These are phyloP conservation scores for Tritrichomonas foetus DNA, from an alignment of 208 protist species.

Conservation along the genomic window DNA sequence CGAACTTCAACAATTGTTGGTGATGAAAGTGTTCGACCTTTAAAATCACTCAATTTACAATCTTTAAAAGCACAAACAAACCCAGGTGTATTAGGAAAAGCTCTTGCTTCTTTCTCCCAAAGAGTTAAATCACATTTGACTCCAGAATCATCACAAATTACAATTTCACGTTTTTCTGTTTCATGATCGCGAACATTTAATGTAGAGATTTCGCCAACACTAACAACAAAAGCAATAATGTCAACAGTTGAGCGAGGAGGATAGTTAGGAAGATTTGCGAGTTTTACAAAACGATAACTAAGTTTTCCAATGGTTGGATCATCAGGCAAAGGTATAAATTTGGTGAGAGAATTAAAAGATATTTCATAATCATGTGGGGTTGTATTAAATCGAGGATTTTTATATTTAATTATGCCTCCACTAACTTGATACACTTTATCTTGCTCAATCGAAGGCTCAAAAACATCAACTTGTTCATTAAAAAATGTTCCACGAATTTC, in stretches of 20 bases:
- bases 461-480: neutral
- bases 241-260: neutral
- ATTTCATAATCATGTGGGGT: neutral
- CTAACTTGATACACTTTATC: neutral
- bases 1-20: neutral
- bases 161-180: neutral
- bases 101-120: neutral
- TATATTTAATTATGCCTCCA: neutral
- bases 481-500: constrained; percentile 20
- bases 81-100: neutral
- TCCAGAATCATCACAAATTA: neutral
- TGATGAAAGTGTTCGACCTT: neutral
- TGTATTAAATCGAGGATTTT: neutral
- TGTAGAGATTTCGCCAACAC: neutral
- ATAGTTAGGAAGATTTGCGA: neutral
- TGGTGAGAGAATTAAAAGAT: neutral
- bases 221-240: neutral
- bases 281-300: neutral
- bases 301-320: neutral
- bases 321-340: neutral
- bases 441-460: neutral
- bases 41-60: neutral
- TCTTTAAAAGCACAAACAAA: neutral
- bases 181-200: neutral
- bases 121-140: neutral